Conservation (phyloP, 1,284 basidiomycete genomes). For the Melampsora abietis-canadensis region DNA sequence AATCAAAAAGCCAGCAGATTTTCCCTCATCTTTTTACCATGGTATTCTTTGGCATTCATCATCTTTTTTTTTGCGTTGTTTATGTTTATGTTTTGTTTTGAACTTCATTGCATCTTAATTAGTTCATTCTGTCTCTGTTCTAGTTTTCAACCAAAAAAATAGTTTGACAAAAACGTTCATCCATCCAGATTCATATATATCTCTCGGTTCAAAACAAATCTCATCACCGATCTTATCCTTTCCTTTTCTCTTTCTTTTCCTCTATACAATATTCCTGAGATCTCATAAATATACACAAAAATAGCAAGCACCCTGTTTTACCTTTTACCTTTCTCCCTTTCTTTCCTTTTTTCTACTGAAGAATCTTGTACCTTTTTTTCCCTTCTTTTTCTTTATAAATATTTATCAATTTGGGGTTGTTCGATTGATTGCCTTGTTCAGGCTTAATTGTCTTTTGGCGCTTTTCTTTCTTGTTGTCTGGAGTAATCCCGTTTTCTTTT, state of each 20-base stretch:
- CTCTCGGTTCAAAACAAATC: background rate
- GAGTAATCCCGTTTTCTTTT: too few species aligned
- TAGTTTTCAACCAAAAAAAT: too few species aligned
- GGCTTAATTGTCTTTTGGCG: background rate
- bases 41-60: too few species aligned
- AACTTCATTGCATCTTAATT: too few species aligned
- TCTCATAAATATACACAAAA: background rate
- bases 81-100: too few species aligned
- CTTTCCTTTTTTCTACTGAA: too few species aligned
- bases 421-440: background rate
- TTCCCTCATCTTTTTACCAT: too few species aligned
- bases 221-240: too few species aligned
- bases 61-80: too few species aligned
- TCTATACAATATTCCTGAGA: background rate
- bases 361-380: background rate
- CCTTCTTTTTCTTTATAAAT: background rate
- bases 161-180: too few species aligned
- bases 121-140: too few species aligned
- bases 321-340: background rate
- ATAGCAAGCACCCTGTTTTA: background rate
- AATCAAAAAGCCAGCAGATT: too few species aligned
- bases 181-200: background rate
- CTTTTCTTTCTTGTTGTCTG: background rate
- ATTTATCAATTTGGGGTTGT: background rate
- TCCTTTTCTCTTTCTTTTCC: background rate